Conservation (phyloP, 148 eudicot genomes). For the Linanthus parryae region DNA sequence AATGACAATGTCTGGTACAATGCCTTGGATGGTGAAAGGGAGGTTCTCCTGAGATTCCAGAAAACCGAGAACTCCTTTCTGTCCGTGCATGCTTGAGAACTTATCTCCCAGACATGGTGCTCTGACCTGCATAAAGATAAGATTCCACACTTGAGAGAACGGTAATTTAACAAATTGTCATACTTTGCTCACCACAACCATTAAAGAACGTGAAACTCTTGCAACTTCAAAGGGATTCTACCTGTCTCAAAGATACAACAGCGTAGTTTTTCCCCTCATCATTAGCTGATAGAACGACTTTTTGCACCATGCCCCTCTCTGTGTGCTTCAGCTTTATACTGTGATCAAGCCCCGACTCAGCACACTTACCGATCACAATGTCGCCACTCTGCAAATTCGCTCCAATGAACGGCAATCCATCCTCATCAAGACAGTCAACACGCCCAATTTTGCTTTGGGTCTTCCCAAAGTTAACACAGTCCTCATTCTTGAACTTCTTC, state of each 20-base stretch:
- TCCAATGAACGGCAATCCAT: slow-evolving; percentile 84
- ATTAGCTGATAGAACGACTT: slow-evolving; percentile 81
- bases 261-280: slow-evolving; percentile 94
- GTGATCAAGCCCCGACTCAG: slow-evolving; percentile 79
- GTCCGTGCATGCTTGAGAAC: slow-evolving; percentile 97
- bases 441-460: slow-evolving; percentile 78
- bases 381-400: slow-evolving; percentile 86
- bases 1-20: slow-evolving; percentile 93
- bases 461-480: slow-evolving; percentile 61
- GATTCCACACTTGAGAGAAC: too few species aligned
- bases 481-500: slow-evolving; percentile 51
- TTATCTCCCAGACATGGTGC: slow-evolving; percentile 93
- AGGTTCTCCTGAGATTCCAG: slow-evolving; percentile 86
- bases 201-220: too few species aligned
- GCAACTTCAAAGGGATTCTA: too few species aligned
- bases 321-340: slow-evolving; percentile 90
- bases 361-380: slow-evolving; percentile 70
- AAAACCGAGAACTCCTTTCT: slow-evolving; percentile 90
- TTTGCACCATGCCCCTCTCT: slow-evolving; percentile 93
- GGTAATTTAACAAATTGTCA: too few species aligned
- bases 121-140: slow-evolving; percentile 89
- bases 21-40: slow-evolving; percentile 87
- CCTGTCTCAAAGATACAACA: slow-evolving; percentile 93
- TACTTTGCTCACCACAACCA: too few species aligned
- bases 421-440: slow-evolving; percentile 91